Evolutionary conservation across 768 basidiomycete genomes (phyloP).

Genomic region (Collybia mongolica): DNA sequence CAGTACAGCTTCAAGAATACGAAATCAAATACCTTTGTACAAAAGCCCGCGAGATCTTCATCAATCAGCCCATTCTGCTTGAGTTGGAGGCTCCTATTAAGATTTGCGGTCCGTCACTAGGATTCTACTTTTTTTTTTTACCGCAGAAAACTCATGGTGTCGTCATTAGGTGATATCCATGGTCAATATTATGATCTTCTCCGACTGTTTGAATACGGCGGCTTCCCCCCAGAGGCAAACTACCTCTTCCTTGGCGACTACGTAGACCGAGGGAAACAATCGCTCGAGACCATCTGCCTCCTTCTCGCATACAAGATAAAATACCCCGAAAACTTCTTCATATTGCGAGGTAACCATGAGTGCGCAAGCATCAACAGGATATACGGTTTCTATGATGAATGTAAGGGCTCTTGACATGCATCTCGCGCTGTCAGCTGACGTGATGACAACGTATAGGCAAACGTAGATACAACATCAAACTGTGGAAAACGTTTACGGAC

Average conservation of each 20-base stretch:
- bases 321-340: constrained; percentile 99
- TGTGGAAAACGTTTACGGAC: constrained; percentile 99
- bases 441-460: constrained; percentile 64
- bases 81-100: constrained; percentile 99
- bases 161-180: constrained; percentile 85
- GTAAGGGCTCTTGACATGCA: constrained; percentile 48
- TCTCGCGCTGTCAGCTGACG: constrained; percentile 9
- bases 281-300: constrained; percentile 98
- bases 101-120: constrained; percentile 83
- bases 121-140: constrained; percentile 16
- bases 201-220: constrained; percentile 97
- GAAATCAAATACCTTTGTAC: constrained; percentile 99
- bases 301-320: constrained; percentile 99
- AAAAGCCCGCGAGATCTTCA: constrained; percentile 98
- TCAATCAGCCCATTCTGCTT: constrained; percentile 96
- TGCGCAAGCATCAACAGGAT: constrained; percentile 99
- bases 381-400: constrained; percentile 99
- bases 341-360: constrained; percentile 98
- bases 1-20: constrained; percentile 96
- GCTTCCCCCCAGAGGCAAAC: constrained; percentile 99
- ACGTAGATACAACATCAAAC: constrained; percentile 99
- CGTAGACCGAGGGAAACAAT: constrained; percentile 98
- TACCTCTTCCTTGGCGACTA: constrained; percentile 99
- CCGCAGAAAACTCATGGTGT: constrained; percentile 10
- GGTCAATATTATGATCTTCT: constrained; percentile 99